Conservation (phyloP, 2,329 filamentous ascomycete species). For the Colletotrichum spinosum region DNA sequence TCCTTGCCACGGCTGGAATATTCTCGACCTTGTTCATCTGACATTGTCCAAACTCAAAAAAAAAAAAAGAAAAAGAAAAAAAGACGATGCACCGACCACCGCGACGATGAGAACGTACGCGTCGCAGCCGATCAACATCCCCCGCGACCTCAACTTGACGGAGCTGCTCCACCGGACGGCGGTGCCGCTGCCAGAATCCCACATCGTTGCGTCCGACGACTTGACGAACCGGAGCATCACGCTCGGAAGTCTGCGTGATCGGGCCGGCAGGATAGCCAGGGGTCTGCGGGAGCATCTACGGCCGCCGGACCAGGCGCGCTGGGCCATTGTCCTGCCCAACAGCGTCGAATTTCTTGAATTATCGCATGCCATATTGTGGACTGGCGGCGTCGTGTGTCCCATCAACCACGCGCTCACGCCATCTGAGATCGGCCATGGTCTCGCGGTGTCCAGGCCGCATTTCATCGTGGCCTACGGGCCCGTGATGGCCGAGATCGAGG, state of each 20-base stretch:
- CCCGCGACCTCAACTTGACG: constrained; percentile 55
- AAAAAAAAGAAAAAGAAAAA: neutral
- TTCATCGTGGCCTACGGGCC: constrained; percentile 54
- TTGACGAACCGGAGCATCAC: constrained; percentile 59
- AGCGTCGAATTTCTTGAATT: constrained; percentile 57
- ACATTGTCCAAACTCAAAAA: constrained; percentile 6
- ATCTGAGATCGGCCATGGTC: constrained; percentile 53
- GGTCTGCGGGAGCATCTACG: constrained; percentile 48
- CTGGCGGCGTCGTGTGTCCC: constrained; percentile 52
- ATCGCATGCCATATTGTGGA: constrained; percentile 55
- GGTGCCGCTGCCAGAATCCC: constrained; percentile 51
- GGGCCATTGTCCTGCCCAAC: constrained; percentile 58
- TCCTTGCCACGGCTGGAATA: neutral
- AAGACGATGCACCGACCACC: constrained; percentile 10
- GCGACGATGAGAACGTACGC: constrained; percentile 48
- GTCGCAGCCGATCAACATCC: constrained; percentile 47
- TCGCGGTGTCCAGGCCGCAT: constrained; percentile 55
- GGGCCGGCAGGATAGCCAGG: constrained; percentile 54
- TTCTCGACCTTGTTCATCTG: neutral
- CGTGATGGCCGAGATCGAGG: constrained; percentile 43
- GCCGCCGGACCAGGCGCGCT: constrained; percentile 51
- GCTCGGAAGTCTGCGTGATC: constrained; percentile 54
- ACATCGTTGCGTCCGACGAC: constrained; percentile 55
- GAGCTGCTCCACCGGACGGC: constrained; percentile 55
- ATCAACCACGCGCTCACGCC: constrained; percentile 54